phyloP scores from a whole-genome alignment of 495 filamentous ascomycete genomes.

The Penicillium taxi region DNA sequence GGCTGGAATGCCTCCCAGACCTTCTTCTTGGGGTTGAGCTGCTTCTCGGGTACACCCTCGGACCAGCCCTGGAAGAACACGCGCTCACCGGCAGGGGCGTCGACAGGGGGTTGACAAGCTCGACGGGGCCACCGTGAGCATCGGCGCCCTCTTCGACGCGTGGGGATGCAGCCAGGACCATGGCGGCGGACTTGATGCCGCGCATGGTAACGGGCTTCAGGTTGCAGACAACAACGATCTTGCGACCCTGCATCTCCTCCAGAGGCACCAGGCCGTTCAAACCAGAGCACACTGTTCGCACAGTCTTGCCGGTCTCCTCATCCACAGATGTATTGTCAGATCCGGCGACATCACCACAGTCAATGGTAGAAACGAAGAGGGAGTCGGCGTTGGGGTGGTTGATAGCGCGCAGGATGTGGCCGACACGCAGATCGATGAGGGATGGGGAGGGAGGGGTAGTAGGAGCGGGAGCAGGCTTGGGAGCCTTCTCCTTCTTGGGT shows the following conservation, averaged over 20 bases:
- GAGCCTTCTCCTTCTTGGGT: constrained; percentile 63
- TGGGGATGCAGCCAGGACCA: constrained; percentile 94
- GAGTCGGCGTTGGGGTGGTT: constrained; percentile 96
- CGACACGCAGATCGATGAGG: constrained; percentile 89
- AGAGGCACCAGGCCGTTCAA: constrained; percentile 87
- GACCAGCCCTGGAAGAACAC: constrained; percentile 91
- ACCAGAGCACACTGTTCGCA: constrained; percentile 92
- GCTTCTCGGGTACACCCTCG: constrained; percentile 76
- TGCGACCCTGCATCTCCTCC: constrained; percentile 91
- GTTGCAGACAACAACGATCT: constrained; percentile 92
- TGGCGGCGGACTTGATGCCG: constrained; percentile 87
- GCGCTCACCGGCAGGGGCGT: constrained; percentile 69
- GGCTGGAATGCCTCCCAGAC: constrained; percentile 93
- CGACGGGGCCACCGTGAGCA: constrained; percentile 80
- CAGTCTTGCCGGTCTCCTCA: constrained; percentile 78
- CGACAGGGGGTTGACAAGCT: constrained; percentile 80
- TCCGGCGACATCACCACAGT: constrained; percentile 80
- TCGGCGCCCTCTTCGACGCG: constrained; percentile 66
- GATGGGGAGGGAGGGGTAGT: constrained; percentile 68
- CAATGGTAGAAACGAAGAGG: constrained; percentile 93
- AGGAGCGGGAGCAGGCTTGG: constrained; percentile 55
- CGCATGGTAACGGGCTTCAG: constrained; percentile 98
- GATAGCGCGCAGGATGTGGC: constrained; percentile 90
- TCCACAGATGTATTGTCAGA: constrained; percentile 69
- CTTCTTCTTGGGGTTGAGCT: constrained; percentile 98